These are phyloP conservation scores for Macrotyloma uniflorum DNA, from an alignment of 306 rosid genomes.

Conservation along the genomic window DNA sequence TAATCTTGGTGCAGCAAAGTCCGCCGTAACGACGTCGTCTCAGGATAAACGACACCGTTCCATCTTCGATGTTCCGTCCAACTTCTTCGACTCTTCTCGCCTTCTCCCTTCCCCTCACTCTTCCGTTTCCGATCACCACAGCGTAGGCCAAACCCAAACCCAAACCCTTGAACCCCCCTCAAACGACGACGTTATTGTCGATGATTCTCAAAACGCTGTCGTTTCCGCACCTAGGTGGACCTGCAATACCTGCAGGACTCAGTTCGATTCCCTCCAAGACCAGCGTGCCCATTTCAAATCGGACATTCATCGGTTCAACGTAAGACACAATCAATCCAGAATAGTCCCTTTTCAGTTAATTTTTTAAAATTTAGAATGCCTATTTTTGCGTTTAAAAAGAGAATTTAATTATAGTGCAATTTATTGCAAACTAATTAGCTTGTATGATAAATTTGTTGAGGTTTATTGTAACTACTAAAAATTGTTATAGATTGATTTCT, in stretches of 20 bases:
- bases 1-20: slow-evolving; percentile 23
- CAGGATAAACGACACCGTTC: slow-evolving; percentile 71
- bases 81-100: slow-evolving; percentile 65
- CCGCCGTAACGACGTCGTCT: slow-evolving; percentile 12
- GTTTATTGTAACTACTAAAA: neutral
- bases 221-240: slow-evolving; percentile 57
- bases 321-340: slow-evolving; percentile 29
- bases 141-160: slow-evolving; percentile 41
- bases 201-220: slow-evolving; percentile 43
- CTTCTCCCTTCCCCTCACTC: slow-evolving; percentile 67
- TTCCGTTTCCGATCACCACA: slow-evolving; percentile 41
- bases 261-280: slow-evolving; percentile 85
- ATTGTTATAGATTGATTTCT: neutral
- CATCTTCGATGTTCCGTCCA: slow-evolving; percentile 59
- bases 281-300: slow-evolving; percentile 98
- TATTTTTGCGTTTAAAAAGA: neutral
- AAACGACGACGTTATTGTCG: slow-evolving; percentile 34
- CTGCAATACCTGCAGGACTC: slow-evolving; percentile 85
- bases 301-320: slow-evolving; percentile 96
- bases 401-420: neutral
- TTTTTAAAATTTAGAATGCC: neutral
- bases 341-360: neutral
- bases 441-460: neutral
- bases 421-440: neutral
- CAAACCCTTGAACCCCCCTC: slow-evolving; percentile 44